Conservation (phyloP, 2,329 filamentous ascomycete species). For the Plectosphaerella cucumerina region DNA sequence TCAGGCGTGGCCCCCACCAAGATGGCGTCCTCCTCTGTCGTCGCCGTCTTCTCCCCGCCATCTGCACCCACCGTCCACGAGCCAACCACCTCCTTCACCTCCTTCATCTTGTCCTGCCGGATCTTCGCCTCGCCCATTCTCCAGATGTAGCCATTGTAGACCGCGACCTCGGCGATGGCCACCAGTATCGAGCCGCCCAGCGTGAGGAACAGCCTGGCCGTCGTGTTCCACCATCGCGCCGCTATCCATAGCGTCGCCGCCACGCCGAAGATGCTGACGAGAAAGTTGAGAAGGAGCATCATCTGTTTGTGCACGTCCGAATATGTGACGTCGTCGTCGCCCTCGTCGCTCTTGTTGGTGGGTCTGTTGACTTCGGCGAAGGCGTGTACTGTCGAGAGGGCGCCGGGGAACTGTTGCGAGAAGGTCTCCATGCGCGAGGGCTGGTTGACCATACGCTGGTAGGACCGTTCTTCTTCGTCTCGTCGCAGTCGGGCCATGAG, state of each 20-base stretch:
- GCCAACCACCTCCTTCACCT: constrained; percentile 65
- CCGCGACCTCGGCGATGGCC: constrained; percentile 70
- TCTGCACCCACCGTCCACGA: constrained; percentile 62
- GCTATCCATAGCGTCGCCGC: constrained; percentile 75
- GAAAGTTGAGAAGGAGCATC: constrained; percentile 82
- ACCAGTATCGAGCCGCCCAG: constrained; percentile 67
- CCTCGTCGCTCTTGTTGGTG: constrained; percentile 39
- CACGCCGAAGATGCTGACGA: constrained; percentile 79
- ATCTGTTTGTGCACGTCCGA: constrained; percentile 77
- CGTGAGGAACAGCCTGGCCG: constrained; percentile 65
- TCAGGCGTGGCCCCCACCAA: constrained; percentile 8
- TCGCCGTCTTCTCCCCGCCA: constrained; percentile 18
- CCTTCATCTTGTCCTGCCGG: constrained; percentile 54
- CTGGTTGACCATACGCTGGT: constrained; percentile 74
- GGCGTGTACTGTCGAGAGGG: constrained; percentile 42
- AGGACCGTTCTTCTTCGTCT: constrained; percentile 77
- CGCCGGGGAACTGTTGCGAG: constrained; percentile 50
- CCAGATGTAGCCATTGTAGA: constrained; percentile 73
- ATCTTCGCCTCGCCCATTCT: constrained; percentile 65
- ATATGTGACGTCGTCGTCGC: constrained; percentile 63
- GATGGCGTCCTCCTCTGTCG: background rate
- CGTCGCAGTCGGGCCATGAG: constrained; percentile 81
- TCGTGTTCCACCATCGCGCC: constrained; percentile 70
- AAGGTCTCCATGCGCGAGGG: constrained; percentile 52
- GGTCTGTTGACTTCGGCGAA: constrained; percentile 53